These are phyloP conservation scores for Mycena sanguinolenta DNA, from an alignment of 768 basidiomycete species.

Conservation along the genomic window DNA sequence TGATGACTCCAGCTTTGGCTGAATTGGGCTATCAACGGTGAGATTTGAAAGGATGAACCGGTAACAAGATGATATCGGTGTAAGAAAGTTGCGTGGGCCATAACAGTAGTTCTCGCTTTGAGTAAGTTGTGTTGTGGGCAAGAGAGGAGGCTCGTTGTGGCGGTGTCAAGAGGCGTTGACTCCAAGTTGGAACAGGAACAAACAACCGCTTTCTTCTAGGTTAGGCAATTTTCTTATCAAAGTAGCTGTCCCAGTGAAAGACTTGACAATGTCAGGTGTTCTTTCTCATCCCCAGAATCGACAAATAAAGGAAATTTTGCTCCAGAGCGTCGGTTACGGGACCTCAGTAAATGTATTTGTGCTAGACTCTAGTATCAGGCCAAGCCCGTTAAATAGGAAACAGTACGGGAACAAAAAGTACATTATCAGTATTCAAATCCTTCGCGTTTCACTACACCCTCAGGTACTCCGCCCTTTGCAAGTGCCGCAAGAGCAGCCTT, in stretches of 20 bases:
- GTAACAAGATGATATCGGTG: not conserved
- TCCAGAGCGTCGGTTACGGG: too few species aligned
- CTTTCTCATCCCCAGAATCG: too few species aligned
- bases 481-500: conserved; percentile 50
- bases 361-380: too few species aligned
- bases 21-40: not conserved
- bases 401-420: not conserved
- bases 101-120: not conserved
- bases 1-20: not conserved
- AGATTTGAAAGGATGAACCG: not conserved
- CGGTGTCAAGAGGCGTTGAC: not conserved
- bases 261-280: too few species aligned
- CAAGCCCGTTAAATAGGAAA: not conserved
- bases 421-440: conserved; percentile 57
- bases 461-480: conserved; percentile 50
- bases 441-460: conserved; percentile 50
- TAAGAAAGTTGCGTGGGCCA: not conserved
- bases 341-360: too few species aligned
- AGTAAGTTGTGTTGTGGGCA: not conserved
- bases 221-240: conserved; percentile 19
- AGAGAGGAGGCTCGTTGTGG: conserved; percentile 4
- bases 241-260: too few species aligned
- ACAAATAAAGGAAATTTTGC: too few species aligned
- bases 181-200: not conserved
- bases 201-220: conserved; percentile 15